These are phyloP conservation scores for Aegilops sharonensis DNA, from an alignment of 176 grass and related monocot species.

Conservation along the genomic window DNA sequence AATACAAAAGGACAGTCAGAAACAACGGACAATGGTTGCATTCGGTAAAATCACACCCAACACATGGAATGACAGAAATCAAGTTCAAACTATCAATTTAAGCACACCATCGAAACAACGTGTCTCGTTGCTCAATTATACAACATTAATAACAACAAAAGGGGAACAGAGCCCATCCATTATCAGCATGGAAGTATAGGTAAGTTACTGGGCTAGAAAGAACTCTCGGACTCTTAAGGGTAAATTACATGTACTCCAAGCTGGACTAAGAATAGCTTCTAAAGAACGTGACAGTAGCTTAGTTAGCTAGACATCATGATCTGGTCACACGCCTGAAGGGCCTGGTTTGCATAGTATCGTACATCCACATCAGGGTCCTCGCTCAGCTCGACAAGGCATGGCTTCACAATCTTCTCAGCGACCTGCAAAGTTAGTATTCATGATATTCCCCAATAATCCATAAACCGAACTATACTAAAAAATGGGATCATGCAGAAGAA, in stretches of 20 bases:
- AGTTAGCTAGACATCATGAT: constrained; percentile 82
- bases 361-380: constrained; percentile 99
- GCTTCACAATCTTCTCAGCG: constrained; percentile 67
- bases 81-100: not conserved
- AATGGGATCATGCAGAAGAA: not conserved
- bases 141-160: constrained; percentile 34
- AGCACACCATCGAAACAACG: not conserved
- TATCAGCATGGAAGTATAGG: constrained; percentile 35
- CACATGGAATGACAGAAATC: not conserved
- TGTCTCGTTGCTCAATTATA: constrained; percentile 31
- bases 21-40: not conserved
- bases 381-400: constrained; percentile 87
- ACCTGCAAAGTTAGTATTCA: constrained; percentile 46
- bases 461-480: not conserved
- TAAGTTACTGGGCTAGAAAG: constrained; percentile 22
- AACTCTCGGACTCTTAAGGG: constrained; percentile 25
- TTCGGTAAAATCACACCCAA: not conserved
- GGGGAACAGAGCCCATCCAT: constrained; percentile 4
- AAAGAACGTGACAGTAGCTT: constrained; percentile 19
- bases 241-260: constrained; percentile 46
- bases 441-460: constrained; percentile 24
- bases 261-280: constrained; percentile 38
- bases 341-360: constrained; percentile 74
- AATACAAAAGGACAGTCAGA: not conserved
- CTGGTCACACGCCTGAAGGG: constrained; percentile 81